Evolutionary conservation across 2,329 filamentous ascomycete genomes (phyloP), one percentile per base, ranked within the genome.

Genomic region (Trichoderma atroviride): DNA sequence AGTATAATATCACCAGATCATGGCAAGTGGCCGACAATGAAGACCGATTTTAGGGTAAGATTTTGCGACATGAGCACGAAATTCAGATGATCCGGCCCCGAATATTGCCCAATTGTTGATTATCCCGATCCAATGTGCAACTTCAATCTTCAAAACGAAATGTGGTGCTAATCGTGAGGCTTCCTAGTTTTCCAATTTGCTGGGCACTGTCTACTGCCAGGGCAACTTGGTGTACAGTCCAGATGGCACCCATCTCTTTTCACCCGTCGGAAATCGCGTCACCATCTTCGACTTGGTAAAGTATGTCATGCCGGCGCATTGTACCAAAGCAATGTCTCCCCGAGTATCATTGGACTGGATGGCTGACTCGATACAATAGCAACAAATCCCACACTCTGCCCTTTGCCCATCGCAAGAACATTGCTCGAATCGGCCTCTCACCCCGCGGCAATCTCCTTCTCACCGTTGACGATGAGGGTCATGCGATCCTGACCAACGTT

Each of bases 201-300:
- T 99, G 77, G 96, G 96, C 79, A 99, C 96, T 75, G 96, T 99
- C 79, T 99, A 98, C 85, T 93, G 94, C 84, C 93, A 94, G 88
- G 96, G 96, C 82, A 99, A 98, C 80, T 88, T 99, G 77, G 87
- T 97, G 79, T 99, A 96, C 85, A 96, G 93, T 76, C 93, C 94
- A 71, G 95, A 99, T 87, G 96, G 96, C 79, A 96, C 93, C 76
- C 95, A 93, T 82, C 87, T 99, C 73, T 92, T 96, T 77, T 99
- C 96, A 56, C 96, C 96, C 9, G 96, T 99, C 65, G 96, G 96
- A 78, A 99, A 98, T 82, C 87, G 94, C 78, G 94, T 99, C 71
- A 93, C 95, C 1, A 92, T 98, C 65, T 99, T 99, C 81, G 95
- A 99, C 79, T 86, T 99, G 57, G 92, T 97, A 76, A 94, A 98